phyloP scores from a whole-genome alignment of 2,329 filamentous ascomycete species.

The Fusarium bactridioides region DNA sequence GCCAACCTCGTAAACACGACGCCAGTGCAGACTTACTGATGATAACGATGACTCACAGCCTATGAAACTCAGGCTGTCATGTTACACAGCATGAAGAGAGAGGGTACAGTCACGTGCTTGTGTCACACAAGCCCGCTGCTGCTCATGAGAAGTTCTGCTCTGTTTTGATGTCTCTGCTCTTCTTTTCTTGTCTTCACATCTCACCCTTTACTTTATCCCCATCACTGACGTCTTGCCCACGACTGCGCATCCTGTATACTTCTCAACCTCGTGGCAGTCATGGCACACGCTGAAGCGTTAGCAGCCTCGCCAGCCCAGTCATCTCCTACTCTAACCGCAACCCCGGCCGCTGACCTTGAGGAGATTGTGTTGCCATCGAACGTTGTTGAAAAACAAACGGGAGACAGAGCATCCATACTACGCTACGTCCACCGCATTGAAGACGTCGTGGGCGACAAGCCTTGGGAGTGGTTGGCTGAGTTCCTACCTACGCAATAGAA shows the following conservation, averaged over 20 bases:
- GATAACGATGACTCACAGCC: background rate
- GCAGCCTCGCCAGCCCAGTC: background rate
- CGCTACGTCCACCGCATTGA: background rate
- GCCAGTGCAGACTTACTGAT: background rate
- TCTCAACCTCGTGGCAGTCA: background rate
- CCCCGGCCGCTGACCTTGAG: background rate
- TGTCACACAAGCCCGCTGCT: background rate
- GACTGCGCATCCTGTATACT: accelerated
- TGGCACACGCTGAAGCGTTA: background rate
- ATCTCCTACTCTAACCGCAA: background rate
- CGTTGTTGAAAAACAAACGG: background rate
- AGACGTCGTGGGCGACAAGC: background rate
- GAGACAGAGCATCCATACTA: background rate
- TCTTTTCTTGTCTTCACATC: background rate
- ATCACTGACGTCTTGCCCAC: background rate
- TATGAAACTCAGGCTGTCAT: background rate
- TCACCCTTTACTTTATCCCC: background rate
- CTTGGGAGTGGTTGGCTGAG: conserved; percentile 8
- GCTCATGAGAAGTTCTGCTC: background rate
- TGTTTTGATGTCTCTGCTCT: background rate
- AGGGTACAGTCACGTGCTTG: background rate
- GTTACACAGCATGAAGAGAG: background rate
- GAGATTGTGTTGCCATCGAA: background rate
- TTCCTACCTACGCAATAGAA: background rate
- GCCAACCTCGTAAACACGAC: background rate